Conservation (phyloP, 1,139 yeast species). For the Debaryomyces sp. region DNA sequence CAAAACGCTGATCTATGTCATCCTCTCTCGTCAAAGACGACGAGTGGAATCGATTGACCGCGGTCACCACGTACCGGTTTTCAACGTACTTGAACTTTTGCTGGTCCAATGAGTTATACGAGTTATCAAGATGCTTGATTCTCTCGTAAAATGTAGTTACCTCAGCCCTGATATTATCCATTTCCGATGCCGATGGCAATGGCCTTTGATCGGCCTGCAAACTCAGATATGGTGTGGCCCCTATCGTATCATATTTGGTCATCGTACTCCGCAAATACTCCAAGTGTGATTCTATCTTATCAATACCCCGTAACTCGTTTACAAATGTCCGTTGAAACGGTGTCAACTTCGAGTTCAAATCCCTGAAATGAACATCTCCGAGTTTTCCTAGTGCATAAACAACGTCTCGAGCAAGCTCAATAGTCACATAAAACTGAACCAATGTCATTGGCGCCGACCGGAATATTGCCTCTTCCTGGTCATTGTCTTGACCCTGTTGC, state of each 20-base stretch:
- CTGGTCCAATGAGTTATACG: slow-evolving; percentile 26
- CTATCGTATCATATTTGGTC: slow-evolving; percentile 31
- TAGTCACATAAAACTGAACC: slow-evolving; percentile 89
- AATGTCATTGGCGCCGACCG: slow-evolving; percentile 94
- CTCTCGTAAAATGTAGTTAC: slow-evolving; percentile 27
- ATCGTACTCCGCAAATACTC: slow-evolving; percentile 36
- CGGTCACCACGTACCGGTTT: slow-evolving; percentile 35
- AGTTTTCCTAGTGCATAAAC: slow-evolving; percentile 79
- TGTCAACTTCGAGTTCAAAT: slow-evolving; percentile 75
- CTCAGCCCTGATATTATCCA: slow-evolving; percentile 30
- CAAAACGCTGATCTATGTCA: slow-evolving; percentile 13
- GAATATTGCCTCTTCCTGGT: slow-evolving; percentile 30
- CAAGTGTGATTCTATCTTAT: slow-evolving; percentile 33
- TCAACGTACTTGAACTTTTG: slow-evolving; percentile 31
- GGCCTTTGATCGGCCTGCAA: slow-evolving; percentile 29
- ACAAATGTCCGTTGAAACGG: slow-evolving; percentile 89
- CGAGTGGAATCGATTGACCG: slow-evolving; percentile 34
- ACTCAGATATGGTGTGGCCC: slow-evolving; percentile 28
- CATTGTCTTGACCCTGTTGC: not conserved
- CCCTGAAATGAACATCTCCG: slow-evolving; percentile 88
- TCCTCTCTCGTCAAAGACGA: slow-evolving; percentile 15
- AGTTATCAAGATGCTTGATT: slow-evolving; percentile 37
- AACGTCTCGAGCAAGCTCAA: slow-evolving; percentile 85
- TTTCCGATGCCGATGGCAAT: slow-evolving; percentile 33
- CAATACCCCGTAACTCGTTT: slow-evolving; percentile 67